Conservation (phyloP, 2,329 filamentous ascomycete genomes). For the Trematosphaeria pertusa region DNA sequence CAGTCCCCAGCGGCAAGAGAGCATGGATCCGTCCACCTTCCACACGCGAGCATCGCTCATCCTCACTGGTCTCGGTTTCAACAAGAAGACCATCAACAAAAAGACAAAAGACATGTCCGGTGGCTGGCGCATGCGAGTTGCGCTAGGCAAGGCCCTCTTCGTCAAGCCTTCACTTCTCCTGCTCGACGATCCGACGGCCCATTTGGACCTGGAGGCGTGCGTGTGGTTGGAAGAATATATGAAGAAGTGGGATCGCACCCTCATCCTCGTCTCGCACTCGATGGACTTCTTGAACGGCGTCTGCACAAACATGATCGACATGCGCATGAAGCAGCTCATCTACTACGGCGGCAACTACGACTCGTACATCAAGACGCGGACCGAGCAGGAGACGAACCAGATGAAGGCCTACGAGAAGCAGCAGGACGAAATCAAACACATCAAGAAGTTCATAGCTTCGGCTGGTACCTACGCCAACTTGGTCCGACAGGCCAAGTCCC, state of each 20-base stretch:
- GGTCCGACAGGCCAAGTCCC: slow-evolving; percentile 97
- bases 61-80: slow-evolving; percentile 97
- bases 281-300: slow-evolving; percentile 99
- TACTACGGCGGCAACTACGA: slow-evolving; percentile 99
- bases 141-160: slow-evolving; percentile 95
- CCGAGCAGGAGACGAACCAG: slow-evolving; percentile 96
- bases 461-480: slow-evolving; percentile 99
- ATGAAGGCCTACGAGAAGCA: slow-evolving; percentile 99
- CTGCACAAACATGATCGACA: slow-evolving; percentile 98
- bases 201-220: slow-evolving; percentile 98
- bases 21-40: slow-evolving; percentile 98
- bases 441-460: slow-evolving; percentile 99
- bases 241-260: slow-evolving; percentile 98
- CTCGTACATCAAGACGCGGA: slow-evolving; percentile 89
- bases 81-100: slow-evolving; percentile 97
- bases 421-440: slow-evolving; percentile 98
- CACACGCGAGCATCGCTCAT: slow-evolving; percentile 94
- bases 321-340: slow-evolving; percentile 84
- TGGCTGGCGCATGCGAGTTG: slow-evolving; percentile 99
- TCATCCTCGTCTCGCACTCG: slow-evolving; percentile 95
- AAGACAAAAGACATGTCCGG: slow-evolving; percentile 99
- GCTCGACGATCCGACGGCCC: slow-evolving; percentile 96
- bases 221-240: slow-evolving; percentile 99
- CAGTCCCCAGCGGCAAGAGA: slow-evolving; percentile 82
- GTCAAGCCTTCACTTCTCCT: slow-evolving; percentile 95